Evolutionary conservation across 352 stramenopile genomes (phyloP).

Genomic region (Achlya hypogyna): DNA sequence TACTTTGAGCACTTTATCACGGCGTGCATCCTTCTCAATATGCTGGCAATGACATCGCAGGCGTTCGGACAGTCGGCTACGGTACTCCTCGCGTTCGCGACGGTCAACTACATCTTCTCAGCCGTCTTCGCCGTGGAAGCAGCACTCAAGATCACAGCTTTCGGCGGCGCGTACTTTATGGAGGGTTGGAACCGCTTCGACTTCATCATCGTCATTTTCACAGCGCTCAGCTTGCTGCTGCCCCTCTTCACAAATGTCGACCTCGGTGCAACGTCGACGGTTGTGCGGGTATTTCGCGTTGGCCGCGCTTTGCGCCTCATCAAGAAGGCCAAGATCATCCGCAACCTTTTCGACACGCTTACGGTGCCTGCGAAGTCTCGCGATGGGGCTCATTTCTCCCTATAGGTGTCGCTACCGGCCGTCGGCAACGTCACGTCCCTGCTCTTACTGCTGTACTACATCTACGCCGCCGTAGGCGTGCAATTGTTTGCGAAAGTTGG

Average conservation of each 20-base stretch:
- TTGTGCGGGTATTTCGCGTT: constrained; percentile 88
- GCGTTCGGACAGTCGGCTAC: constrained; percentile 84
- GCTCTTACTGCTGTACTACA: constrained; percentile 90
- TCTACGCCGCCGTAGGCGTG: constrained; percentile 87
- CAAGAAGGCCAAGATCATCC: constrained; percentile 82
- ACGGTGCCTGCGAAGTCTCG: constrained; percentile 26
- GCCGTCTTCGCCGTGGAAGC: constrained; percentile 85
- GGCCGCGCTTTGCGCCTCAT: constrained; percentile 77
- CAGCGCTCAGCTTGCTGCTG: constrained; percentile 48
- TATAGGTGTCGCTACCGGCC: constrained; percentile 57
- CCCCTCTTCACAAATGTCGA: constrained; percentile 43
- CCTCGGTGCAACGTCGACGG: constrained; percentile 52
- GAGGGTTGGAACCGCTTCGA: constrained; percentile 87
- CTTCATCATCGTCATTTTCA: constrained; percentile 58
- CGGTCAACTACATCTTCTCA: constrained; percentile 83
- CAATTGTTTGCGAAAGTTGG: constrained; percentile 87
- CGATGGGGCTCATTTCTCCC: not conserved
- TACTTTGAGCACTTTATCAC: constrained; percentile 88
- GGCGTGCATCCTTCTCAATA: constrained; percentile 86
- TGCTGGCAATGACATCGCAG: constrained; percentile 76
- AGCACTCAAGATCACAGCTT: constrained; percentile 76
- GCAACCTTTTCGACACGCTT: constrained; percentile 86
- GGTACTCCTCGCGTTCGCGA: constrained; percentile 87
- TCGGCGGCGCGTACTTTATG: constrained; percentile 72
- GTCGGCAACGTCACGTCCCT: constrained; percentile 88